phyloP scores from a whole-genome alignment of 805 yeast species.

The Maudiozyma bulderi region DNA sequence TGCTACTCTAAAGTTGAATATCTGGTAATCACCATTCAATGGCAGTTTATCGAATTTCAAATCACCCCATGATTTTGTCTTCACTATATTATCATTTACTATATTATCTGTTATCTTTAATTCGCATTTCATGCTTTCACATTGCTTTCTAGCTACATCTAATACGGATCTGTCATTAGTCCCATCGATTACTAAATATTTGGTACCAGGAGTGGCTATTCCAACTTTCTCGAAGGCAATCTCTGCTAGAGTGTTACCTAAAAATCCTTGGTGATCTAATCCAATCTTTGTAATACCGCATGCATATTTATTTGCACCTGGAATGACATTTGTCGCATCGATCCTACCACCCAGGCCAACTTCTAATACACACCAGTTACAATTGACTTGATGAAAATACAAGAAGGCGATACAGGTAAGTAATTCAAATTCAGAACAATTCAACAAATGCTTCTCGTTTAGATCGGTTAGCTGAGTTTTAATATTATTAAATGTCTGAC shows the following conservation, averaged over 20 bases:
- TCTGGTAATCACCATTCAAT: conserved; percentile 64
- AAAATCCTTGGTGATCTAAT: conserved; percentile 68
- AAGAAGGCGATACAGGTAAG: conserved; percentile 79
- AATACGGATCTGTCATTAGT: conserved; percentile 48
- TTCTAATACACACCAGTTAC: conserved; percentile 77
- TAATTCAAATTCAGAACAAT: conserved; percentile 83
- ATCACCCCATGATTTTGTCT: conserved; percentile 26
- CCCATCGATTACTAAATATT: conserved; percentile 60
- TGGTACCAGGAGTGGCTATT: conserved; percentile 44
- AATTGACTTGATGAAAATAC: conserved; percentile 49
- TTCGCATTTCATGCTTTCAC: conserved; percentile 27
- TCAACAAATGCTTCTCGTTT: conserved; percentile 36
- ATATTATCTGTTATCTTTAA: conserved; percentile 19
- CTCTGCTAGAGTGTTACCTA: conserved; percentile 55
- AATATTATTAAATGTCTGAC: conserved; percentile 35
- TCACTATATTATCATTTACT: conserved; percentile 6
- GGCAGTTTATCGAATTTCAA: conserved; percentile 37
- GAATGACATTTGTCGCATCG: conserved; percentile 79
- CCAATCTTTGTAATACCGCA: conserved; percentile 81
- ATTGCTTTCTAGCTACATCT: conserved; percentile 33
- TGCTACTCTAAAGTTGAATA: conserved; percentile 60
- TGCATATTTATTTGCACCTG: conserved; percentile 38
- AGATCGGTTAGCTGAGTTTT: conserved; percentile 34
- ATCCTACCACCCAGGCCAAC: conserved; percentile 88
- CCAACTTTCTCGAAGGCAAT: conserved; percentile 85